A percentile compares a stretch with the other conserved stretches of the same genome.
These are phyloP conservation scores for Hyaloscypha hepaticicola DNA, from an alignment of 495 filamentous ascomycete genomes.

Conservation along the genomic window DNA sequence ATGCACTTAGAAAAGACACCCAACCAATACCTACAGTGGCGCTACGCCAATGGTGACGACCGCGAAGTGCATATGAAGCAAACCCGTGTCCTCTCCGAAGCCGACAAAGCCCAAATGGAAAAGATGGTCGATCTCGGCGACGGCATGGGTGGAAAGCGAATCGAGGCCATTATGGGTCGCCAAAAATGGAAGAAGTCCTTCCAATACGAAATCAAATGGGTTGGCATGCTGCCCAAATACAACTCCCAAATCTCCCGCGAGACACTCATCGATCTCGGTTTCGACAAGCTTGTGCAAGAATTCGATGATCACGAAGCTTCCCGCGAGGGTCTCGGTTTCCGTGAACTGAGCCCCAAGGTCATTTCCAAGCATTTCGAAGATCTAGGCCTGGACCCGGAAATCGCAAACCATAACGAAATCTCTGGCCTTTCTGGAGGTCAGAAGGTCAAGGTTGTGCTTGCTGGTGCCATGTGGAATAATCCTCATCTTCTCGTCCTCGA, in stretches of 20 bases:
- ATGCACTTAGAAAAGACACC: slow-evolving; percentile 99
- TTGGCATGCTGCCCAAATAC: slow-evolving; percentile 80
- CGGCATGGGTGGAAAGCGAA: slow-evolving; percentile 71
- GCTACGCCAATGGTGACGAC: slow-evolving; percentile 94
- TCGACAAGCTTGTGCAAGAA: slow-evolving; percentile 91
- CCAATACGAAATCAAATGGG: slow-evolving; percentile 99
- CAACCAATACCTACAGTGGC: slow-evolving; percentile 98
- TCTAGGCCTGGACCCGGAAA: slow-evolving; percentile 91
- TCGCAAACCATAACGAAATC: slow-evolving; percentile 98
- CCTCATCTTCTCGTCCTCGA: slow-evolving; percentile 95
- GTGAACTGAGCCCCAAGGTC: slow-evolving; percentile 83
- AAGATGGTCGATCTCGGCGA: slow-evolving; percentile 81
- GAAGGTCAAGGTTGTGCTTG: slow-evolving; percentile 98
- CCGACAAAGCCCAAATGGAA: slow-evolving; percentile 87
- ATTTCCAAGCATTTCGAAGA: slow-evolving; percentile 99
- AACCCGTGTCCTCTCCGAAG: slow-evolving; percentile 82
- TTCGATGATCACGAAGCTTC: slow-evolving; percentile 98
- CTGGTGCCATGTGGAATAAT: slow-evolving; percentile 99
- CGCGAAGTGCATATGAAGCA: slow-evolving; percentile 97
- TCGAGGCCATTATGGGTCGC: slow-evolving; percentile 89
- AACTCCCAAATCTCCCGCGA: slow-evolving; percentile 93
- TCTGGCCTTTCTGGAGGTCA: slow-evolving; percentile 97
- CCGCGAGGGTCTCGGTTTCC: slow-evolving; percentile 94
- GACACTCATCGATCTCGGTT: slow-evolving; percentile 80
- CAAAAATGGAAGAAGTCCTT: slow-evolving; percentile 99